These are phyloP conservation scores for Glycyrrhiza uralensis DNA, from an alignment of 306 rosid species.

Conservation along the genomic window DNA sequence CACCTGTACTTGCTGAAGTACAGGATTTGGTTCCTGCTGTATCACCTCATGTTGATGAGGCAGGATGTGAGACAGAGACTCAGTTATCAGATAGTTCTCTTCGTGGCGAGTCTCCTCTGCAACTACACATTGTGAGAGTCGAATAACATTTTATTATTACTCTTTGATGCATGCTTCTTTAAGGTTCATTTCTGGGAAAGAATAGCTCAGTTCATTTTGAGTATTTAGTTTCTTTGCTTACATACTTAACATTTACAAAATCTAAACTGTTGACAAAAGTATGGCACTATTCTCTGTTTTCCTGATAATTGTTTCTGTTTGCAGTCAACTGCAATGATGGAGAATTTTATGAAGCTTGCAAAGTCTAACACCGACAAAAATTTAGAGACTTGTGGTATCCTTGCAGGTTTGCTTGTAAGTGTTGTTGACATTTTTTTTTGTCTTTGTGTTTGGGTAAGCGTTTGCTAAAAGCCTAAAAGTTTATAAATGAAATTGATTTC, in stretches of 20 bases:
- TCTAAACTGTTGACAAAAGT: neutral
- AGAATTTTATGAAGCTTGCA: slow-evolving; percentile 82
- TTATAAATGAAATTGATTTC: too few species aligned
- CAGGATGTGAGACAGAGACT: slow-evolving; percentile 42
- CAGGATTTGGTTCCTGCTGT: slow-evolving; percentile 74
- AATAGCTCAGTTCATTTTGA: slow-evolving; percentile 15
- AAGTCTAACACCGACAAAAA: slow-evolving; percentile 77
- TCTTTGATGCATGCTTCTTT: neutral
- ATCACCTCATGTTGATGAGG: slow-evolving; percentile 53
- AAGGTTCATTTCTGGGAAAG: slow-evolving; percentile 4
- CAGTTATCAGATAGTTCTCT: slow-evolving; percentile 47
- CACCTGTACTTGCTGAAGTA: slow-evolving; percentile 92
- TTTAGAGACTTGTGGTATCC: slow-evolving; percentile 93
- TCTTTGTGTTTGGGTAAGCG: too few species aligned
- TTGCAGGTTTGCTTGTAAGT: slow-evolving; percentile 95
- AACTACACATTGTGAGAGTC: slow-evolving; percentile 70
- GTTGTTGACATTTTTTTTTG: slow-evolving; percentile 5
- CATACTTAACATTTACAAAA: neutral
- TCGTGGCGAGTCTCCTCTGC: slow-evolving; percentile 67
- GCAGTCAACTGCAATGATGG: slow-evolving; percentile 92
- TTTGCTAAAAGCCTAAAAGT: too few species aligned
- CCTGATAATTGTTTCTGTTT: slow-evolving; percentile 35
- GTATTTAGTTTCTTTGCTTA: slow-evolving; percentile 20
- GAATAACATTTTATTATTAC: slow-evolving; percentile 10
- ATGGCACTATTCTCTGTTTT: neutral